Conservation (phyloP, 2,329 filamentous ascomycete genomes). For the Pseudogymnoascus pannorum region DNA sequence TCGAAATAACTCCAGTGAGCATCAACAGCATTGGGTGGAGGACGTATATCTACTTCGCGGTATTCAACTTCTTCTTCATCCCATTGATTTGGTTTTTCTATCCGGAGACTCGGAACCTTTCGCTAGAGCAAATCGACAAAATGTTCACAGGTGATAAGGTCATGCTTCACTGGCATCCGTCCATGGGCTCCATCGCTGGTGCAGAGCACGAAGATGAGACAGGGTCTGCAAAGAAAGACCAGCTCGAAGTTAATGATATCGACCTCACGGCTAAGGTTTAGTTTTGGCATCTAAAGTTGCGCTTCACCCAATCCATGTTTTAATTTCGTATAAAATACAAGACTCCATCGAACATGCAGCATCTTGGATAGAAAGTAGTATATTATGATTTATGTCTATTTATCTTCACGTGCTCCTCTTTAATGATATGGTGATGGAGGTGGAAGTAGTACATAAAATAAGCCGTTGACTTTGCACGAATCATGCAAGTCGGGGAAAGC, state of each 20-base stretch:
- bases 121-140: constrained; percentile 29
- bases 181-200: constrained; percentile 11
- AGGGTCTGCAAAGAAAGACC: not conserved
- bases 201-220: not conserved
- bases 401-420: no score
- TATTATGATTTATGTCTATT: no score
- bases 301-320: not conserved
- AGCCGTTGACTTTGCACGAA: no score
- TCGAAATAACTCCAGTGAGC: constrained; percentile 29
- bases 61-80: constrained; percentile 35
- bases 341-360: no score
- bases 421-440: no score
- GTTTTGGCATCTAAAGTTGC: not conserved
- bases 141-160: constrained; percentile 22
- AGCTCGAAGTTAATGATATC: not conserved
- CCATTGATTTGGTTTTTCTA: constrained; percentile 28
- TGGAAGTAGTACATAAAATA: no score
- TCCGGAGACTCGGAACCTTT: constrained; percentile 27
- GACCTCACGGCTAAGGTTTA: not conserved
- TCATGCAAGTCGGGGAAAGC: no score
- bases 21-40: constrained; percentile 27
- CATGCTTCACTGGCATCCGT: constrained; percentile 27
- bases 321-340: not conserved
- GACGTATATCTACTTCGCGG: constrained; percentile 49
- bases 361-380: no score